Conservation (phyloP, 148 eudicot species). For the Pharnaceum exiguum region DNA sequence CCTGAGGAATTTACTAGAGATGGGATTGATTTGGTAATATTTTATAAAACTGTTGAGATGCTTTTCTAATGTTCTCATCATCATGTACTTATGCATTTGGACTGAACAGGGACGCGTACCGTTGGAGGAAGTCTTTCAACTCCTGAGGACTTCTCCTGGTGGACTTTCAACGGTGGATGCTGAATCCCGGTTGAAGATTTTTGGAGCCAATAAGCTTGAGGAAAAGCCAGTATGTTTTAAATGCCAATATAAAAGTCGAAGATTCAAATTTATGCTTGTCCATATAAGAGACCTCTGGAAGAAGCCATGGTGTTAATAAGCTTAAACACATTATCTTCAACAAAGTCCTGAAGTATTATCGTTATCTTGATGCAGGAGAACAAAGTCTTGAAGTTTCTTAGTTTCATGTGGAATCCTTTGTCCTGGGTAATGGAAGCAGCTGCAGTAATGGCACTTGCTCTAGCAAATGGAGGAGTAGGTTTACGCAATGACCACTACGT, state of each 20-base stretch:
- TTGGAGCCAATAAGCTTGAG: slow-evolving; percentile 73
- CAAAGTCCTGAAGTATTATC: not conserved
- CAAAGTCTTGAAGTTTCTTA: slow-evolving; percentile 63
- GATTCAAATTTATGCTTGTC: not conserved
- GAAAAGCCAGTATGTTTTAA: slow-evolving; percentile 51
- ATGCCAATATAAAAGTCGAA: not conserved
- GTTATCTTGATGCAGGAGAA: slow-evolving; percentile 47
- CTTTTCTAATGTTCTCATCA: not conserved
- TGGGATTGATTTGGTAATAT: slow-evolving; percentile 65
- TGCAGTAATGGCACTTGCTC: slow-evolving; percentile 68
- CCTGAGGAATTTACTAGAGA: slow-evolving; percentile 55
- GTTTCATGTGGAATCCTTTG: slow-evolving; percentile 87
- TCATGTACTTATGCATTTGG: slow-evolving; percentile 5
- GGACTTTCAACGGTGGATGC: slow-evolving; percentile 61
- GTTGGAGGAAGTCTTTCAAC: slow-evolving; percentile 53
- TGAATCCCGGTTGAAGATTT: slow-evolving; percentile 46
- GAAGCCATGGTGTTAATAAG: not conserved
- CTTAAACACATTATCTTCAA: not conserved
- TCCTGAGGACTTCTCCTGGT: slow-evolving; percentile 40
- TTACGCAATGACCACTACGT: slow-evolving; percentile 11
- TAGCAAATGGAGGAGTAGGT: slow-evolving; percentile 82
- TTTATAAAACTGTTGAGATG: not conserved
- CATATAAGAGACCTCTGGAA: not conserved
- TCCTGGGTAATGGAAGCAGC: slow-evolving; percentile 92
- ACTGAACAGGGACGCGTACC: slow-evolving; percentile 55